These are phyloP conservation scores for Aspergillus quadrilineatus DNA, from an alignment of 2,329 filamentous ascomycete genomes.

Conservation along the genomic window DNA sequence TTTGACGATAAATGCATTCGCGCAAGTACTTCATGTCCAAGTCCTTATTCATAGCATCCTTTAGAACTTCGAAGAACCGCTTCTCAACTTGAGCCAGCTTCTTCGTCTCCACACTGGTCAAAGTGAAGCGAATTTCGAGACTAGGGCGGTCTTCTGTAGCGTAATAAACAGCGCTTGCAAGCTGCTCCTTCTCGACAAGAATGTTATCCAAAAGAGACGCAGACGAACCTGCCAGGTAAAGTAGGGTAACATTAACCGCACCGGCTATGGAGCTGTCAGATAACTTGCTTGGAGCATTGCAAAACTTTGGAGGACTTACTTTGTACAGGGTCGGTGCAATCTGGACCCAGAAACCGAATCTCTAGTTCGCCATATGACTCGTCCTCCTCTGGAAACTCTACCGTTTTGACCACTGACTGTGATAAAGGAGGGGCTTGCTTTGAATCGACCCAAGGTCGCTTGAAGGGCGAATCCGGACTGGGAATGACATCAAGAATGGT, in stretches of 20 bases:
- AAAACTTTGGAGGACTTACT: constrained; percentile 38
- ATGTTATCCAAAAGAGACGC: constrained; percentile 88
- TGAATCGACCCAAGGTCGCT: constrained; percentile 88
- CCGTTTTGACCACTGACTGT: constrained; percentile 70
- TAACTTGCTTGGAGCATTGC: constrained; percentile 9
- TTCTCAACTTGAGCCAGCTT: constrained; percentile 82
- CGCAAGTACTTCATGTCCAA: constrained; percentile 87
- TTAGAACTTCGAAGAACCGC: constrained; percentile 78
- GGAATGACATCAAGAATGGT: constrained; percentile 83
- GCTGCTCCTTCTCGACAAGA: constrained; percentile 87
- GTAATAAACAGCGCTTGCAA: constrained; percentile 81
- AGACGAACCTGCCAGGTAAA: constrained; percentile 89
- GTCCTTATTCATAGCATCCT: constrained; percentile 72
- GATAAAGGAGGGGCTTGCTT: constrained; percentile 70
- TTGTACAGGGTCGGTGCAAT: constrained; percentile 67
- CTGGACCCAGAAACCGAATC: constrained; percentile 82
- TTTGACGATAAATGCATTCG: constrained; percentile 80
- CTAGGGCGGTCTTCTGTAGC: constrained; percentile 77
- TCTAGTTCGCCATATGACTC: constrained; percentile 88
- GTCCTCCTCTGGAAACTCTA: constrained; percentile 95
- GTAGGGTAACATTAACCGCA: constrained; percentile 75
- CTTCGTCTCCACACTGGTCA: constrained; percentile 82
- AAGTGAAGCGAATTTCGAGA: constrained; percentile 78
- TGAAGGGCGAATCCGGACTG: constrained; percentile 70
- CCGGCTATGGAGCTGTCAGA: constrained; percentile 47